Evolutionary conservation across 306 rosid genomes (phyloP).

Genomic region (Corylus heterophylla): DNA sequence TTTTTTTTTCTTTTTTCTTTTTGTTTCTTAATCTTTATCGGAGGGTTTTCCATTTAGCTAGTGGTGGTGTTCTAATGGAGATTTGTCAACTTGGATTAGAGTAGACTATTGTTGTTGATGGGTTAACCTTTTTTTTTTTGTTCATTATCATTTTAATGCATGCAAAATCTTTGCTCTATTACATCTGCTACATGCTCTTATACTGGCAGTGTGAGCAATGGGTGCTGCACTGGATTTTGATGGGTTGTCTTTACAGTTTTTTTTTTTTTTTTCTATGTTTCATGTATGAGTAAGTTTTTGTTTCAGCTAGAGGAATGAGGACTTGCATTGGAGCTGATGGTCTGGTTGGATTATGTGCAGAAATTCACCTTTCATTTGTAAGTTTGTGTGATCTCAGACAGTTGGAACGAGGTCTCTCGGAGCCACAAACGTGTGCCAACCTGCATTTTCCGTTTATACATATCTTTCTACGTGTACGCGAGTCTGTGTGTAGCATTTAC

Average conservation of each 20-base stretch:
- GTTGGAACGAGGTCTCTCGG: constrained; percentile 36
- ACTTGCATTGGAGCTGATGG: constrained; percentile 7
- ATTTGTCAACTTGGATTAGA: constrained; percentile 27
- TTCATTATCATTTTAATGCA: constrained; percentile 24
- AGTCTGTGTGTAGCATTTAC: constrained; percentile 26
- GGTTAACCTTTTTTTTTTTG: constrained; percentile 8
- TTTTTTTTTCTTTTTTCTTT: background rate
- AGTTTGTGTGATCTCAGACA: constrained; percentile 31
- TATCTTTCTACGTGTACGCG: constrained; percentile 17
- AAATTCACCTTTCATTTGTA: constrained; percentile 21
- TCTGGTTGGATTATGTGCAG: background rate
- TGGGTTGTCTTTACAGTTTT: background rate
- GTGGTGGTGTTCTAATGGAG: constrained; percentile 26
- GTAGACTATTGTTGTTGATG: constrained; percentile 24
- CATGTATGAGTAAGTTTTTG: background rate
- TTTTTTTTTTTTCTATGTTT: background rate
- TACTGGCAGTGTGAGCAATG: background rate
- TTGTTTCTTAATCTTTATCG: background rate
- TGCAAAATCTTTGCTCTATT: constrained; percentile 4
- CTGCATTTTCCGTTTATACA: constrained; percentile 44
- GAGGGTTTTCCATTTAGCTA: constrained; percentile 7
- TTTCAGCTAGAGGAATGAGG: constrained; percentile 1
- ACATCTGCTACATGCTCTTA: background rate
- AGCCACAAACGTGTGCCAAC: constrained; percentile 29
- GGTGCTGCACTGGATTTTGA: background rate